These are phyloP conservation scores for Annulohypoxylon bovei DNA, from an alignment of 495 filamentous ascomycete species.

Conservation along the genomic window DNA sequence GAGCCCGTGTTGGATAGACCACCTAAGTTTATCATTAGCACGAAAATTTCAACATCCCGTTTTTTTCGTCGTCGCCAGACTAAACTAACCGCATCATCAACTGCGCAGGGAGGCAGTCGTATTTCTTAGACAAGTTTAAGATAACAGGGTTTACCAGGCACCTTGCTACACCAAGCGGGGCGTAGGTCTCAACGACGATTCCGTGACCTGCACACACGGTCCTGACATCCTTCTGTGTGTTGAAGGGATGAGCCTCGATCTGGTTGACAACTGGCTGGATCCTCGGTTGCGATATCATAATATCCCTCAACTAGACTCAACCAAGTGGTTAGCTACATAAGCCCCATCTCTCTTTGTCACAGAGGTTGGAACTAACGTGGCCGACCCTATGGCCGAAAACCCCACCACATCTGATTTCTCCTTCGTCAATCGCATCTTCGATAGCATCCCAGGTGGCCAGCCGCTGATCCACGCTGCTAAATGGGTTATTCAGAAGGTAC, in stretches of 20 bases:
- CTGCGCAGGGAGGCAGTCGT: constrained; percentile 68
- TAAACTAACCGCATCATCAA: constrained; percentile 62
- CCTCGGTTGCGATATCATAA: constrained; percentile 63
- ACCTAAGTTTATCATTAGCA: constrained; percentile 43
- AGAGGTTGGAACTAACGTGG: constrained; percentile 59
- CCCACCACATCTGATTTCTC: constrained; percentile 68
- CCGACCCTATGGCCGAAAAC: constrained; percentile 75
- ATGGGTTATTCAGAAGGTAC: constrained; percentile 73
- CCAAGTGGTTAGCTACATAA: constrained; percentile 1
- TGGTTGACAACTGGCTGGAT: constrained; percentile 71
- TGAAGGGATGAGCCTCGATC: constrained; percentile 77
- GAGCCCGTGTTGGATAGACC: constrained; percentile 77
- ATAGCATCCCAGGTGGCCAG: constrained; percentile 72
- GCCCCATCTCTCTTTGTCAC: not conserved
- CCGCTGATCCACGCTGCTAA: constrained; percentile 67
- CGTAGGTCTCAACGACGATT: constrained; percentile 72
- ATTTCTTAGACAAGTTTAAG: constrained; percentile 62
- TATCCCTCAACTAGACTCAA: constrained; percentile 64
- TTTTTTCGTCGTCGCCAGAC: not conserved
- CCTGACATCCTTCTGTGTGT: constrained; percentile 66
- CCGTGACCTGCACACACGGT: constrained; percentile 63
- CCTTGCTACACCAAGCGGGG: constrained; percentile 67
- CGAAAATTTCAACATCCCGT: not conserved
- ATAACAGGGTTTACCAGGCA: constrained; percentile 66
- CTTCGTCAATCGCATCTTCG: constrained; percentile 69